Evolutionary conservation across 2,329 filamentous ascomycete species (phyloP).

Genomic region (Colletotrichum siamense): DNA sequence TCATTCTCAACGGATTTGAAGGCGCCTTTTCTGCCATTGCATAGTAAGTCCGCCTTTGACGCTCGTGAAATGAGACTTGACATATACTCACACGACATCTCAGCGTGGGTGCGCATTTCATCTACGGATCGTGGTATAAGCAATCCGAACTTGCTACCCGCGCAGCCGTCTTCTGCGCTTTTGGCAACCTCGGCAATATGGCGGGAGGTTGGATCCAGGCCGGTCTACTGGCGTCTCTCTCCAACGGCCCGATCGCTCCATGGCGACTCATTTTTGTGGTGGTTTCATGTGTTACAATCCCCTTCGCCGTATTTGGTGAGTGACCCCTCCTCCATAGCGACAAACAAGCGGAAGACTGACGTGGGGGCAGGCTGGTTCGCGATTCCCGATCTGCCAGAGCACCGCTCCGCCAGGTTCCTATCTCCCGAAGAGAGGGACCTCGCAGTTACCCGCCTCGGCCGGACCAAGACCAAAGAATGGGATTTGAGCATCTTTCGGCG

Average conservation of each 20-base stretch:
- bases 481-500: neutral
- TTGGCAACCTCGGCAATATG: conserved; percentile 48
- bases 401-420: conserved; percentile 46
- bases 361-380: conserved; percentile 42
- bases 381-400: conserved; percentile 46
- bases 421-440: conserved; percentile 37
- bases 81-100: conserved; percentile 28
- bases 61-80: neutral
- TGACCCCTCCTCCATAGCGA: neutral
- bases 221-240: conserved; percentile 39
- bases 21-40: conserved; percentile 48
- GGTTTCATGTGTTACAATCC: conserved; percentile 45
- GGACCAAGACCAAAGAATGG: conserved; percentile 22
- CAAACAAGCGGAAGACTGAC: neutral
- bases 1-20: conserved; percentile 48
- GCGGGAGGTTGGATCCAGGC: conserved; percentile 51
- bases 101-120: conserved; percentile 44
- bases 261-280: conserved; percentile 51
- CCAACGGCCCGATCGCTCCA: conserved; percentile 39
- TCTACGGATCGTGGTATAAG: conserved; percentile 50
- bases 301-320: conserved; percentile 43
- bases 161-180: conserved; percentile 46
- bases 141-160: conserved; percentile 45
- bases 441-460: conserved; percentile 39
- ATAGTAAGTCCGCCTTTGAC: conserved; percentile 34